Evolutionary conservation across 78 protist species (phyloP).

Genomic region (Carpediemonas membranifera): DNA sequence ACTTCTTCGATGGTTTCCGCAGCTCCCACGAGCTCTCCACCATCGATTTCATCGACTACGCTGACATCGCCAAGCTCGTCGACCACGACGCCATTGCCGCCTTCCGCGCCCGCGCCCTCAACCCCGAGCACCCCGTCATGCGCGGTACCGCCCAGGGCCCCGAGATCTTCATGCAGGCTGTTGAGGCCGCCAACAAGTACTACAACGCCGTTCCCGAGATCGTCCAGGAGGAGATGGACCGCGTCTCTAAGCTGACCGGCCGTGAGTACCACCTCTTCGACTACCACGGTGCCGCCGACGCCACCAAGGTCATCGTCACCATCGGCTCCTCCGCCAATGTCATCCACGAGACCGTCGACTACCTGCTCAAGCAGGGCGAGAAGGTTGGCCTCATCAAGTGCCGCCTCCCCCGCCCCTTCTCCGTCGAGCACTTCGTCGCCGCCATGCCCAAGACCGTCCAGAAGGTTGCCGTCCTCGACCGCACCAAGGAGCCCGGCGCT

Average conservation of each 20-base stretch:
- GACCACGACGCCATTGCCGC: constrained; percentile 12
- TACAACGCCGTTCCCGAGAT: no score
- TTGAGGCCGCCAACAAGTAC: constrained; percentile 37
- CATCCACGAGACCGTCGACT: constrained; percentile 5
- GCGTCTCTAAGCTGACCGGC: no score
- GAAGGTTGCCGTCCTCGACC: no score
- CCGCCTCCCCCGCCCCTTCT: constrained; percentile 53
- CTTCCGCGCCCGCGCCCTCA: constrained; percentile 40
- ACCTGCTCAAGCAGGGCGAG: constrained; percentile 10
- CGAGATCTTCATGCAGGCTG: constrained; percentile 39
- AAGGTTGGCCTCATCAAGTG: constrained; percentile 49
- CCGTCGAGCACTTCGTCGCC: constrained; percentile 8
- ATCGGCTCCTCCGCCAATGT: neutral
- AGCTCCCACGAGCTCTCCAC: constrained; percentile 42
- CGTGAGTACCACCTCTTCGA: constrained; percentile 40
- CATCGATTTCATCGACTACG: no score
- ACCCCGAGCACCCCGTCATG: constrained; percentile 51
- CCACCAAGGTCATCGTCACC: constrained; percentile 38
- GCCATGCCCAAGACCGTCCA: constrained; percentile 45
- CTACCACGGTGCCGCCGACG: constrained; percentile 46
- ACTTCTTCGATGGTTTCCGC: constrained; percentile 62
- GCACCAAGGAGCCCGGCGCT: constrained; percentile 35
- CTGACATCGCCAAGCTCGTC: no score
- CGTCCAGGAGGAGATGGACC: constrained; percentile 32
- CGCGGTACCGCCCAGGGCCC: constrained; percentile 47